Percentiles rank a stretch among this genome's conserved stretches.
phyloP scores from a whole-genome alignment of 2,329 filamentous ascomycete species.

The Blumeriella jaapii region DNA sequence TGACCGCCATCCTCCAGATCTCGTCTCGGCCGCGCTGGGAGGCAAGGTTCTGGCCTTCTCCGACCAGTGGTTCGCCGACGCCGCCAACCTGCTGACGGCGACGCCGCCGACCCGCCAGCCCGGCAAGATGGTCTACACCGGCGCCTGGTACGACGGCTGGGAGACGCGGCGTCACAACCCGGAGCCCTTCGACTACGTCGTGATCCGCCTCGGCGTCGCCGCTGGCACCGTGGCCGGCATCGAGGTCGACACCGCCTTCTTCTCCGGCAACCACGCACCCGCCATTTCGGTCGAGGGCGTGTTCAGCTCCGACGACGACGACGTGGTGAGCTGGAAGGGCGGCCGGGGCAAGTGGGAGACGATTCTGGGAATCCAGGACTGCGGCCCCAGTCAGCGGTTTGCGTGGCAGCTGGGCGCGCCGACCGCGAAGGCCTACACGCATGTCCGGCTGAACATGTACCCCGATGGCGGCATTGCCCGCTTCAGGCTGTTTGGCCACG shows the following conservation, averaged over 20 bases:
- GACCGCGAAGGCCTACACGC: slow-evolving; percentile 59
- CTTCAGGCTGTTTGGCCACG: slow-evolving; percentile 66
- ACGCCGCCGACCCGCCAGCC: slow-evolving; percentile 49
- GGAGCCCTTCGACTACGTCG: slow-evolving; percentile 54
- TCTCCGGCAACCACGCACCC: slow-evolving; percentile 73
- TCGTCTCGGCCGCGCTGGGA: slow-evolving; percentile 48
- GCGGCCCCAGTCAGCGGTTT: slow-evolving; percentile 62
- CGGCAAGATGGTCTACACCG: slow-evolving; percentile 57
- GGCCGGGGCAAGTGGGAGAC: slow-evolving; percentile 55
- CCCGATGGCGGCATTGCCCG: slow-evolving; percentile 75
- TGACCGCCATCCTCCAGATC: slow-evolving; percentile 33
- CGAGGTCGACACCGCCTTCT: slow-evolving; percentile 73
- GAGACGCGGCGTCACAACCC: slow-evolving; percentile 56
- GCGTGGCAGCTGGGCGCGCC: slow-evolving; percentile 54
- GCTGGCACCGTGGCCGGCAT: slow-evolving; percentile 63
- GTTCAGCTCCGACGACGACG: slow-evolving; percentile 54
- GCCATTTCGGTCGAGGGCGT: slow-evolving; percentile 68
- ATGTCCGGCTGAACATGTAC: slow-evolving; percentile 75
- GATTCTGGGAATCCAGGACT: slow-evolving; percentile 57
- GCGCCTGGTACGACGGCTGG: slow-evolving; percentile 63
- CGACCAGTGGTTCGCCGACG: slow-evolving; percentile 59
- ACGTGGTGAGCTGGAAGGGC: slow-evolving; percentile 52
- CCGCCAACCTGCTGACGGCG: slow-evolving; percentile 52
- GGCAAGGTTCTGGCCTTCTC: slow-evolving; percentile 54
- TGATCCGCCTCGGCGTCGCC: slow-evolving; percentile 54